phyloP scores from a whole-genome alignment of 331 rosid genomes.

The Malus hybrid region DNA sequence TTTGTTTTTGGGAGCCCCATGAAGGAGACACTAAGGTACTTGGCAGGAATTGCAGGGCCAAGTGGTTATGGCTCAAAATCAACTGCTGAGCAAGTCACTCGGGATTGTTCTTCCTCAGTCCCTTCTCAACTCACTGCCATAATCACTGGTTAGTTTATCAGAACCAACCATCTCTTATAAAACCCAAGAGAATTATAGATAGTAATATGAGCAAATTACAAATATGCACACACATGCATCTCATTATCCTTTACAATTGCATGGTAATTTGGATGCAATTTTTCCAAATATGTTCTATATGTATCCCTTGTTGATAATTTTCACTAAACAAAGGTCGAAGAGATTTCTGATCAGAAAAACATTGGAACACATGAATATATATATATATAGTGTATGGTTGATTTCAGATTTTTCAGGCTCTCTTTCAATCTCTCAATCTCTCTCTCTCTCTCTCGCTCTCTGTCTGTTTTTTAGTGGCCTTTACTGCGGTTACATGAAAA shows the following conservation, averaged over 20 bases:
- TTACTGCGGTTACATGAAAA: not conserved
- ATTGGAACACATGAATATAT: not conserved
- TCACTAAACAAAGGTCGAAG: not conserved
- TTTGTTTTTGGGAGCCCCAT: constrained; percentile 32
- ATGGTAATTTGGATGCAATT: too few species aligned
- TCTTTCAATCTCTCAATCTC: too few species aligned
- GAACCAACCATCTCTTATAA: constrained; percentile 1
- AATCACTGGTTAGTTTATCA: constrained; percentile 52
- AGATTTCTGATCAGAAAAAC: not conserved
- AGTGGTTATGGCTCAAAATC: constrained; percentile 97
- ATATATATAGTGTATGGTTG: not conserved
- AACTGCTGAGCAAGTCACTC: constrained; percentile 86
- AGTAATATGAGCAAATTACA: too few species aligned
- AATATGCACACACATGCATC: too few species aligned
- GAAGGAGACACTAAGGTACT: constrained; percentile 86
- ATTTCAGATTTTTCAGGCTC: not conserved
- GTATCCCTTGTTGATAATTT: too few species aligned
- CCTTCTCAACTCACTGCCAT: constrained; percentile 67
- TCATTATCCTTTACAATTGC: too few species aligned
- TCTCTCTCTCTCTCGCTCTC: too few species aligned
- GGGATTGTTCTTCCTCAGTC: constrained; percentile 24
- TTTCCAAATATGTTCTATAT: too few species aligned
- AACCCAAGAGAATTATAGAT: not conserved
- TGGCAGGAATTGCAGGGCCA: constrained; percentile 95
- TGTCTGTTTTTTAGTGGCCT: not conserved